These are phyloP conservation scores for Cryptosporidium felis DNA, from an alignment of 169 alveolate species.

Conservation along the genomic window DNA sequence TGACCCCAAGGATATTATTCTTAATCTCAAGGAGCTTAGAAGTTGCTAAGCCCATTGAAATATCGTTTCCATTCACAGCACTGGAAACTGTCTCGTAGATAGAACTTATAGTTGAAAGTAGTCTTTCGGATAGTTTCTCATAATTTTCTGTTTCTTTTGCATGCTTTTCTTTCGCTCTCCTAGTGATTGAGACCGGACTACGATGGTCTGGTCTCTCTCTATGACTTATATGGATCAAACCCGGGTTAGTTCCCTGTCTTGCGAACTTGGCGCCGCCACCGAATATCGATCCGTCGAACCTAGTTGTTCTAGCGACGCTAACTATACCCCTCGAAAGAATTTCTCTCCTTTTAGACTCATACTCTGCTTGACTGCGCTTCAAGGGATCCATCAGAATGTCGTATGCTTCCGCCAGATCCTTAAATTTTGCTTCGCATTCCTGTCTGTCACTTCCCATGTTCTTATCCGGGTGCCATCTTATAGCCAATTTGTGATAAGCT, in stretches of 20 bases:
- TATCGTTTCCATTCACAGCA: slow-evolving; percentile 16
- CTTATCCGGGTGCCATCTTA: slow-evolving; percentile 85
- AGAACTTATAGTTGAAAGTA: background rate
- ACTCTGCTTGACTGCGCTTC: slow-evolving; percentile 75
- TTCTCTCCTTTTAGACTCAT: slow-evolving; percentile 40
- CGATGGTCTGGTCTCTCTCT: background rate
- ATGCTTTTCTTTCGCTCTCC: background rate
- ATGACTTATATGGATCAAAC: slow-evolving; percentile 23
- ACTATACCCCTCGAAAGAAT: slow-evolving; percentile 43
- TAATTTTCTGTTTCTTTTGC: background rate
- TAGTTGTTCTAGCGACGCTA: slow-evolving; percentile 50
- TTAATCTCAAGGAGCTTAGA: slow-evolving; percentile 23
- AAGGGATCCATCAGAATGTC: slow-evolving; percentile 81
- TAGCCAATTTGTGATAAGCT: slow-evolving; percentile 80
- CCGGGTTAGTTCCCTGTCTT: slow-evolving; percentile 68
- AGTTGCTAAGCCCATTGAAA: background rate
- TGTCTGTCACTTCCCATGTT: slow-evolving; percentile 73
- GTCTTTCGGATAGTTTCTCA: slow-evolving; percentile 14
- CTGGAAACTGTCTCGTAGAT: slow-evolving; percentile 46
- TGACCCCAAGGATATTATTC: slow-evolving; percentile 16
- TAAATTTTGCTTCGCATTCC: slow-evolving; percentile 78
- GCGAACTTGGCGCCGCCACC: slow-evolving; percentile 72
- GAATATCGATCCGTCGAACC: slow-evolving; percentile 56
- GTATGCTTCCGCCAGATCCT: slow-evolving; percentile 83
- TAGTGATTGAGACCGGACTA: background rate